A percentile compares a stretch with the other conserved stretches of the same genome.
These are phyloP conservation scores for Spergularia azorica DNA, from an alignment of 179 eudicot species.

Conservation along the genomic window DNA sequence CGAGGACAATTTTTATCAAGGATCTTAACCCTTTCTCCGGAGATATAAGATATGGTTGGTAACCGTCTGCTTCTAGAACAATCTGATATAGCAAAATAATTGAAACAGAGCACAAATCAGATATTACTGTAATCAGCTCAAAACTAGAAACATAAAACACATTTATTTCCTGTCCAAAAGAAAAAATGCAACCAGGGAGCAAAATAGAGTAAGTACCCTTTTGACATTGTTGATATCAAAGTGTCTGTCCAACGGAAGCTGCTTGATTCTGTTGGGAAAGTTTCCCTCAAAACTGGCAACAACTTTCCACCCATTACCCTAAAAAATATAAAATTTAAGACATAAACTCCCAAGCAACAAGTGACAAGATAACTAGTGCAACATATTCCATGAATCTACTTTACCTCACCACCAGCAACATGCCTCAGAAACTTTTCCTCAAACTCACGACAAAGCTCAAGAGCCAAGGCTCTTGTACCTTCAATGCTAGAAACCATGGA, in stretches of 20 bases:
- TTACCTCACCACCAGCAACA: slow-evolving; percentile 92
- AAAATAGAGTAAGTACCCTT: slow-evolving; percentile 56
- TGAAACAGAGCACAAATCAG: slow-evolving; percentile 8
- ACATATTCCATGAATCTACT: too few species aligned
- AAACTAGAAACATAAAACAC: background rate
- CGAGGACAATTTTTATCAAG: slow-evolving; percentile 84
- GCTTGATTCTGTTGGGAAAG: slow-evolving; percentile 96
- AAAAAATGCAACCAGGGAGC: background rate
- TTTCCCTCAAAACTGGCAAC: slow-evolving; percentile 99
- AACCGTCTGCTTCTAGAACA: slow-evolving; percentile 99
- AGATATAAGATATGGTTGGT: slow-evolving; percentile 99
- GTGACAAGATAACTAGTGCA: too few species aligned
- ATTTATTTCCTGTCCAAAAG: background rate
- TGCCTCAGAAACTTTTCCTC: slow-evolving; percentile 97
- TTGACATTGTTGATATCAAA: slow-evolving; percentile 96
- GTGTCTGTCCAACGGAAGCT: slow-evolving; percentile 97
- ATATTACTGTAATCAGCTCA: background rate
- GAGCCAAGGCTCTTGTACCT: slow-evolving; percentile 92
- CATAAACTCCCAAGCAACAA: slow-evolving; percentile 5
- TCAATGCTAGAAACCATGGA: slow-evolving; percentile 85
- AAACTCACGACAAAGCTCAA: slow-evolving; percentile 99
- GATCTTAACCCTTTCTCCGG: slow-evolving; percentile 99
- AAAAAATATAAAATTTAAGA: slow-evolving; percentile 12
- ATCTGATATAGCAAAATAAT: slow-evolving; percentile 44
- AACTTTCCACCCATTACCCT: slow-evolving; percentile 97